A percentile compares a stretch with the other conserved stretches of the same genome.
phyloP scores from a whole-genome alignment of 345 rosid genomes.

The Eucalyptus fibrosa region DNA sequence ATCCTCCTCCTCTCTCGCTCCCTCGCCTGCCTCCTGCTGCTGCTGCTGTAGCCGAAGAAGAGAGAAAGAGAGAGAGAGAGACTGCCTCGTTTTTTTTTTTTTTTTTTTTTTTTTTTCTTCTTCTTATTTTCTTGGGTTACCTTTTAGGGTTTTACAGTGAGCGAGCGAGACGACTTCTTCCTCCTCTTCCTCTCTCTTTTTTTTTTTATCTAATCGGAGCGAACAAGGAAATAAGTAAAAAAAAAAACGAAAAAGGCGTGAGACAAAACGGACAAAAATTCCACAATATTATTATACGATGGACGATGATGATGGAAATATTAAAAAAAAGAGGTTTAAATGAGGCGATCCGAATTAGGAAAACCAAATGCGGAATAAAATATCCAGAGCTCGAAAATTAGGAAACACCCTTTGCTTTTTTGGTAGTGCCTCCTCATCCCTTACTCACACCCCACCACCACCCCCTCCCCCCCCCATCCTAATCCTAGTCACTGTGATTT shows the following conservation, averaged over 20 bases:
- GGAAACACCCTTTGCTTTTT: background rate
- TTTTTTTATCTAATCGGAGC: background rate
- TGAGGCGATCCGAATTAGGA: background rate
- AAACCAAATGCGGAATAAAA: background rate
- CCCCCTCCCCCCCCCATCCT: background rate
- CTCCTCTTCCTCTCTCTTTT: fast-evolving
- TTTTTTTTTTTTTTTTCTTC: fast-evolving
- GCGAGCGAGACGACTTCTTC: background rate
- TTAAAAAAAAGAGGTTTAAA: background rate
- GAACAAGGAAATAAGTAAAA: background rate
- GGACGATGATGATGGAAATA: background rate
- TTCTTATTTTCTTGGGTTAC: background rate
- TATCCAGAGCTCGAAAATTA: background rate
- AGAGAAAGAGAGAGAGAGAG: background rate
- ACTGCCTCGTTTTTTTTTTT: background rate
- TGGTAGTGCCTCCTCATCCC: background rate
- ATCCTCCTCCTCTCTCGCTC: background rate
- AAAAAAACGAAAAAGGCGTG: background rate
- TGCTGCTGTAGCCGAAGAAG: background rate
- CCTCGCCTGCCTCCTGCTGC: background rate
- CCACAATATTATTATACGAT: background rate
- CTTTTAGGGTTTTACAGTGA: background rate
- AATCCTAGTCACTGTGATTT: background rate
- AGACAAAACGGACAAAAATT: background rate
- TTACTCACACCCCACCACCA: background rate